phyloP scores from a whole-genome alignment of 305 asterid species.

The Plantago lanceolata region DNA sequence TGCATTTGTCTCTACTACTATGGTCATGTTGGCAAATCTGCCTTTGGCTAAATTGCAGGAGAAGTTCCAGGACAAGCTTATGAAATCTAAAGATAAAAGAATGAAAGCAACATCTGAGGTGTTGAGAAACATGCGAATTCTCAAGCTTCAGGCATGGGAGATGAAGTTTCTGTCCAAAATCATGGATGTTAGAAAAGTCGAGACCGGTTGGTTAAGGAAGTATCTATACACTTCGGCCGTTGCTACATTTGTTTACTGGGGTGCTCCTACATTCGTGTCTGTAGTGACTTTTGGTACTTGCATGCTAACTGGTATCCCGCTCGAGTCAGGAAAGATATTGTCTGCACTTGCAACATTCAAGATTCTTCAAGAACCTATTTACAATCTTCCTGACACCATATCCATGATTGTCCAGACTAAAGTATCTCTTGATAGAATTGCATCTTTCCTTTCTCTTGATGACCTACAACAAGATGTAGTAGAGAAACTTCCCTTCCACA shows the following conservation, averaged over 20 bases:
- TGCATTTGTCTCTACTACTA: constrained; percentile 43
- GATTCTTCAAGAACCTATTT: constrained; percentile 77
- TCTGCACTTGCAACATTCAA: constrained; percentile 83
- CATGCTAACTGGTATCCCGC: constrained; percentile 62
- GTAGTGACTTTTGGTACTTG: constrained; percentile 66
- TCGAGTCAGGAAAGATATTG: constrained; percentile 75
- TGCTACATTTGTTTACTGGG: constrained; percentile 52
- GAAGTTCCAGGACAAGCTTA: constrained; percentile 58
- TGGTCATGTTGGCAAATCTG: constrained; percentile 56
- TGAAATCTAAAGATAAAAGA: constrained; percentile 75
- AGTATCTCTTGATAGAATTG: constrained; percentile 79
- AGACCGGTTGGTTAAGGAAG: constrained; percentile 64
- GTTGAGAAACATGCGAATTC: constrained; percentile 80
- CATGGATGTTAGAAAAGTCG: constrained; percentile 46
- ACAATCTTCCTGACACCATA: constrained; percentile 66
- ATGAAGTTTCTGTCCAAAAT: constrained; percentile 62
- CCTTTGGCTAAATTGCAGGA: constrained; percentile 64
- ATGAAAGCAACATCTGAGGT: constrained; percentile 86
- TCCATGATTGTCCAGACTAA: constrained; percentile 73
- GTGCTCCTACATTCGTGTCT: constrained; percentile 72
- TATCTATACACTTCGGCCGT: constrained; percentile 46
- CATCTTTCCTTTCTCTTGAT: constrained; percentile 70
- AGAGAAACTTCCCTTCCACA: constrained; percentile 49
- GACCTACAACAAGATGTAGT: constrained; percentile 52
- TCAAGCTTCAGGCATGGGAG: constrained; percentile 94